These are phyloP conservation scores for Arachis stenosperma DNA, from an alignment of 306 rosid genomes.

Conservation along the genomic window DNA sequence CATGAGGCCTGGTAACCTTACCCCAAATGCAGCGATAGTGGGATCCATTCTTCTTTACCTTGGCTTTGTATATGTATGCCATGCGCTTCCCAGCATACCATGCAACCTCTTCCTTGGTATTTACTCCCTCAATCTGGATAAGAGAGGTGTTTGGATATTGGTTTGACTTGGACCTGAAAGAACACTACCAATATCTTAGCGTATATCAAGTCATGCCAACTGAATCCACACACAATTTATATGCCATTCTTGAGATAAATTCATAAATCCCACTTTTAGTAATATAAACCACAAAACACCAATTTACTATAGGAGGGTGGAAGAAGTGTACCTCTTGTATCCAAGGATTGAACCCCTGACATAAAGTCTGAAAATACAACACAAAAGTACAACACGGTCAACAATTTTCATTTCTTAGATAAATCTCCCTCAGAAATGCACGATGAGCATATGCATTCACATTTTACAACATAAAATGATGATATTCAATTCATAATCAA, in stretches of 20 bases:
- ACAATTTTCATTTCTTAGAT: background rate
- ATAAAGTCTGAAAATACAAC: conserved; percentile 66
- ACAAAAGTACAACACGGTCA: background rate
- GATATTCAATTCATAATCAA: background rate
- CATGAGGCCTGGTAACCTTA: conserved; percentile 88
- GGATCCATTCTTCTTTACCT: conserved; percentile 75
- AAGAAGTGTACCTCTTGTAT: conserved; percentile 72
- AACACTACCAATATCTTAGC: conserved; percentile 10
- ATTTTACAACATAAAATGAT: background rate
- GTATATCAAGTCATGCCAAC: background rate
- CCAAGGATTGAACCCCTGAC: conserved; percentile 85
- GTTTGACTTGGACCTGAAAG: conserved; percentile 84
- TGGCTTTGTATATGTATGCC: conserved; percentile 95
- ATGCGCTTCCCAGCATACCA: conserved; percentile 88
- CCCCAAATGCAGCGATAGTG: conserved; percentile 99
- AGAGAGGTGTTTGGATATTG: conserved; percentile 89
- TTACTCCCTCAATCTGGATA: conserved; percentile 92
- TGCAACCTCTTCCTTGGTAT: conserved; percentile 82
- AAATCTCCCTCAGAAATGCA: background rate
- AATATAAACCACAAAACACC: background rate
- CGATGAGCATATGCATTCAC: too few relatives aligned
- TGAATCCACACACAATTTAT: background rate
- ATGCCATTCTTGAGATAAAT: background rate
- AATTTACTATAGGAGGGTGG: background rate
- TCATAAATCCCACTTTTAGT: conserved; percentile 3